Base-by-base conservation (phyloP, 768 basidiomycete genomes). In the Astraeus odoratus region DNA sequence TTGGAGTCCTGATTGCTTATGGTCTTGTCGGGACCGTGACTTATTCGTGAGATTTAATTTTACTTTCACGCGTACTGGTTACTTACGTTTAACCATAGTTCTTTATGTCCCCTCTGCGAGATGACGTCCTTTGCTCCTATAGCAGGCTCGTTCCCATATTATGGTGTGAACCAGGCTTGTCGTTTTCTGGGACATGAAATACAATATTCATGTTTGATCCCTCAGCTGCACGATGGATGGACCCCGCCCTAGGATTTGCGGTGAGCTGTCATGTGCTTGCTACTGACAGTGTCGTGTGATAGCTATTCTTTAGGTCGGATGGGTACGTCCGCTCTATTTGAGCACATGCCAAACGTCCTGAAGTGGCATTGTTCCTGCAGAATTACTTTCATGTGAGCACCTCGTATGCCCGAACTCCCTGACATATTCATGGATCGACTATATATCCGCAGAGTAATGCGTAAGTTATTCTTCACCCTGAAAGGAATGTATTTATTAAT, bases 101-200 rank as follows among this genome's bases (percentile, higher is more conserved):
- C 80, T 6, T 63, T 86, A 16, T 81, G 81, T 53, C 74, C 79
- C 5, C 58, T 86, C n/a, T 83, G 79, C 26, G 86, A 89, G 65
- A 83, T 87, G 83, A 83, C 84, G 22, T 78, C 81, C 5, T 77
- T 77, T 63, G 84, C 83, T 1, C 86, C 86, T 3, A 78, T 86
- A 38, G 84, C 86, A 8, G 86, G 86, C 16, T 80, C 83, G 1
- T 86, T 85, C 58, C 82, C 83, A 19, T 82, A 84, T 63, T 86
- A 75, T 57, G 79, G 77, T 76, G 39, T 5, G 67, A 46, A 19
- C 22, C 68, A 58, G 81, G 45, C 83, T 76, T 67, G 15, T 30
- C 20, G 8, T 20, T 24, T 30, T 5, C 22, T 25, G 26, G 8
- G 3, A 10, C 22, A n/a, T 44, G 25, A 20, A 40, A 33, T 24